Conservation (phyloP, 2,329 filamentous ascomycete species). For the Sordariomycetes sp. region DNA sequence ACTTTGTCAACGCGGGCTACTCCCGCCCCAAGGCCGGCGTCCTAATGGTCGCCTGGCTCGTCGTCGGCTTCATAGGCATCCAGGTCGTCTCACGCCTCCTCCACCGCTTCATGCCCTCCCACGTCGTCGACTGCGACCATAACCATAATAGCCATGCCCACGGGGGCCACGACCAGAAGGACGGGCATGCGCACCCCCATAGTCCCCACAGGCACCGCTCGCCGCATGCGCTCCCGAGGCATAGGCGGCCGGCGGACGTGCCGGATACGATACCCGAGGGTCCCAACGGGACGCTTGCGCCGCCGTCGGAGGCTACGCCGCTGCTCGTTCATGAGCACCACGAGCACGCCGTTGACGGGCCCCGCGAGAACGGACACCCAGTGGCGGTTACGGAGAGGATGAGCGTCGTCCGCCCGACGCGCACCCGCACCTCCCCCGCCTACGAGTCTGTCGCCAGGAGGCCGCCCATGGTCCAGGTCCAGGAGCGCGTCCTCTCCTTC, state of each 20-base stretch:
- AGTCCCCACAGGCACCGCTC: slow-evolving; percentile 12
- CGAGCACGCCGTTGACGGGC: neutral
- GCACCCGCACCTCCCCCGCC: neutral
- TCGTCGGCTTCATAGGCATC: slow-evolving; percentile 61
- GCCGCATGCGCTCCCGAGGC: neutral
- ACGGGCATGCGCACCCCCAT: neutral
- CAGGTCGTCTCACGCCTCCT: slow-evolving; percentile 59
- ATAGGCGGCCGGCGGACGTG: neutral
- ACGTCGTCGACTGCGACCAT: slow-evolving; percentile 71
- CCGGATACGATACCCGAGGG: slow-evolving; percentile 5
- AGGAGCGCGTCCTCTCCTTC: slow-evolving; percentile 47
- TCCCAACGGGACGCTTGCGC: slow-evolving; percentile 9
- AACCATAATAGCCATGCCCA: slow-evolving; percentile 13
- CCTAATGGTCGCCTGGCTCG: slow-evolving; percentile 55
- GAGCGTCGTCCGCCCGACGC: neutral
- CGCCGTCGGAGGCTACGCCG: slow-evolving; percentile 31
- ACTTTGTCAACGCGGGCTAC: slow-evolving; percentile 58
- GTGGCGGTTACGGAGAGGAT: neutral
- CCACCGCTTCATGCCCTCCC: slow-evolving; percentile 62
- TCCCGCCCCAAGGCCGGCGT: slow-evolving; percentile 54
- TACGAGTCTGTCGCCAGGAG: slow-evolving; percentile 14
- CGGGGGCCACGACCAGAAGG: slow-evolving; percentile 38
- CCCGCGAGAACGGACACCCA: slow-evolving; percentile 8
- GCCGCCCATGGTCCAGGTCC: slow-evolving; percentile 40
- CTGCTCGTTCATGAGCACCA: slow-evolving; percentile 19